Conservation (phyloP, 2,329 filamentous ascomycete species). For the Aspergillus pseudoglaucus region DNA sequence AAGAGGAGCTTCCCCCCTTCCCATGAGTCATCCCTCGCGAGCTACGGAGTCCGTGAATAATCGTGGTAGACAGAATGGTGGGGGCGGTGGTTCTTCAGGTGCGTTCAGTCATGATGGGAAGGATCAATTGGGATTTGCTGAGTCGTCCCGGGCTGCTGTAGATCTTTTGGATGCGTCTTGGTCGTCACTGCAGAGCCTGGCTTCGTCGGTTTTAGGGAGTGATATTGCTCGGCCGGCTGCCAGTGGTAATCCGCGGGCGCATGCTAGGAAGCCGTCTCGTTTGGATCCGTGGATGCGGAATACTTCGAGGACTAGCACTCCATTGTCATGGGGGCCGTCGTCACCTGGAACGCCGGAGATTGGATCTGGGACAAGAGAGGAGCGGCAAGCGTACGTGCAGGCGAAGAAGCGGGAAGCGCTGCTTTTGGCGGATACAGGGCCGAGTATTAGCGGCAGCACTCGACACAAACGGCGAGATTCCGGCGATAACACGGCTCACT, state of each 20-base stretch:
- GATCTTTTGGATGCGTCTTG: constrained; percentile 42
- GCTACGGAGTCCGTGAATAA: constrained; percentile 17
- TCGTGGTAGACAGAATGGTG: constrained; percentile 14
- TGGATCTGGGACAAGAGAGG: constrained; percentile 37
- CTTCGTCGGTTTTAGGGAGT: constrained; percentile 43
- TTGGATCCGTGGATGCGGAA: constrained; percentile 25
- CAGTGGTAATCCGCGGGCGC: constrained; percentile 20
- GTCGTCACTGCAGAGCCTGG: constrained; percentile 44
- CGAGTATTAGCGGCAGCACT: constrained; percentile 27
- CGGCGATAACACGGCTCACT: constrained; percentile 25
- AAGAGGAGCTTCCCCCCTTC: constrained; percentile 32
- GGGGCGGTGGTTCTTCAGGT: constrained; percentile 17
- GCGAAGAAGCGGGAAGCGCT: constrained; percentile 44
- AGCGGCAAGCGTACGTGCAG: constrained; percentile 40
- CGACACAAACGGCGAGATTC: constrained; percentile 44
- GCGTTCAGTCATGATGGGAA: constrained; percentile 17
- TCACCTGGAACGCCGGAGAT: constrained; percentile 23
- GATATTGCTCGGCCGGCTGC: constrained; percentile 25
- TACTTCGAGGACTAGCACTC: constrained; percentile 16
- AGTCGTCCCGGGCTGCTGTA: constrained; percentile 21
- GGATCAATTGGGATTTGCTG: constrained; percentile 15
- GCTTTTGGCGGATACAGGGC: constrained; percentile 37
- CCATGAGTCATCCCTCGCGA: constrained; percentile 32
- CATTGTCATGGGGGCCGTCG: constrained; percentile 39
- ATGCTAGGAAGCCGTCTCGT: constrained; percentile 33